Conservation (phyloP, 768 basidiomycete genomes). For the Tubosaeta sp. region DNA sequence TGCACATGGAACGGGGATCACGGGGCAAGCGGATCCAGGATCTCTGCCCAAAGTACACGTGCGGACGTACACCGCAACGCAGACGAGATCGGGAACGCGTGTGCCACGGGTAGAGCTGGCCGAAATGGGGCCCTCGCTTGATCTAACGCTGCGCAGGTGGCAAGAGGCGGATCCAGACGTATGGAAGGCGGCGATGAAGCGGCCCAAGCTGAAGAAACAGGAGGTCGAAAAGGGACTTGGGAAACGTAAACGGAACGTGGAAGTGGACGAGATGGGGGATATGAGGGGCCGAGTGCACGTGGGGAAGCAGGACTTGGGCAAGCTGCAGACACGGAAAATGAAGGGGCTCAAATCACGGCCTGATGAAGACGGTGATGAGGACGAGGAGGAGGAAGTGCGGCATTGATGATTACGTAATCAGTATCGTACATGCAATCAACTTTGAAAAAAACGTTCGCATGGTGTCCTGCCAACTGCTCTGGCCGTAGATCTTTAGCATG, state of each 20-base stretch:
- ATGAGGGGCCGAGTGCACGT: slow-evolving; percentile 87
- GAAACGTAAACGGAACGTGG: slow-evolving; percentile 92
- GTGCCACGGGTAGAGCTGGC: slow-evolving; percentile 78
- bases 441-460: slow-evolving; percentile 17
- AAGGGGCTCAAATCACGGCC: slow-evolving; percentile 68
- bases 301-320: slow-evolving; percentile 81
- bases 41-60: slow-evolving; percentile 81
- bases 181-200: slow-evolving; percentile 74
- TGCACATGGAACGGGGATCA: slow-evolving; percentile 8
- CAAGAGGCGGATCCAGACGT: slow-evolving; percentile 73
- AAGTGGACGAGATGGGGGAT: slow-evolving; percentile 98
- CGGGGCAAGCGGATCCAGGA: slow-evolving; percentile 36
- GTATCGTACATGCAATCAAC: slow-evolving; percentile 1
- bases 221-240: slow-evolving; percentile 83
- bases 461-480: slow-evolving; percentile 6
- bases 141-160: slow-evolving; percentile 73
- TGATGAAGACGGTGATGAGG: slow-evolving; percentile 6
- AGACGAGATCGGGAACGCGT: slow-evolving; percentile 73
- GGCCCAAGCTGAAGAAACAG: slow-evolving; percentile 84
- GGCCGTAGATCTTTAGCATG: no score
- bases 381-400: slow-evolving; percentile 19
- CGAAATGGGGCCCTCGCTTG: slow-evolving; percentile 90
- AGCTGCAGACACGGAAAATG: slow-evolving; percentile 93
- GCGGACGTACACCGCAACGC: slow-evolving; percentile 74
- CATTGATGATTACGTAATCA: slow-evolving; percentile 22